A percentile compares a stretch with the other conserved stretches of the same genome.
Conservation (phyloP, 495 filamentous ascomycete genomes). For the Penicillium manginii region DNA sequence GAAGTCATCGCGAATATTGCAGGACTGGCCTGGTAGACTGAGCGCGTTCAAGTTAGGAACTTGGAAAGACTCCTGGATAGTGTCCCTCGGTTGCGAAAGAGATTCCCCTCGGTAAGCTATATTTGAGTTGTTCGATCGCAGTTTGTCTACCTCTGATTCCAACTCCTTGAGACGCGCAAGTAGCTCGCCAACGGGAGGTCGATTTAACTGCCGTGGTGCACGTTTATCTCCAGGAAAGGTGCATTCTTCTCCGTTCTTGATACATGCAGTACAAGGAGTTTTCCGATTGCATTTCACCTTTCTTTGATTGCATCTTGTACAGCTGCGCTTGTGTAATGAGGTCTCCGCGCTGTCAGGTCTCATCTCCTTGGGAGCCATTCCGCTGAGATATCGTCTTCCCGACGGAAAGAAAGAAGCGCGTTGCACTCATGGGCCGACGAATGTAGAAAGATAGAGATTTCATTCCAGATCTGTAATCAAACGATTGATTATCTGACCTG, state of each 20-base stretch:
- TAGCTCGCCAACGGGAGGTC: conserved; percentile 58
- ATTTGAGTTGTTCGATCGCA: conserved; percentile 33
- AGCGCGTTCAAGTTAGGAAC: background rate
- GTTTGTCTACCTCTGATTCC: conserved; percentile 67
- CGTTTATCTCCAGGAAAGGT: conserved; percentile 71
- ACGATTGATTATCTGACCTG: background rate
- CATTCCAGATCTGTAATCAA: background rate
- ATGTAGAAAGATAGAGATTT: background rate
- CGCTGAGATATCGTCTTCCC: background rate
- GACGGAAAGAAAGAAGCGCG: background rate
- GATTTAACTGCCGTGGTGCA: conserved; percentile 63
- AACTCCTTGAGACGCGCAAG: conserved; percentile 68
- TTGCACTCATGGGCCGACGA: too few relatives aligned
- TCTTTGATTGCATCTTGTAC: conserved; percentile 9
- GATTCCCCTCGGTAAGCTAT: background rate
- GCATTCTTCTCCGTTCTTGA: conserved; percentile 68
- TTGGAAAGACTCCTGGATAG: background rate
- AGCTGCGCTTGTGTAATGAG: conserved; percentile 6
- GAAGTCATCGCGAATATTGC: background rate
- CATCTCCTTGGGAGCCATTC: background rate
- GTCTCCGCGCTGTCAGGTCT: background rate
- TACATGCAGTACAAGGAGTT: conserved; percentile 72
- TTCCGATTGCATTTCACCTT: conserved; percentile 29
- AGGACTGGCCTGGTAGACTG: background rate
- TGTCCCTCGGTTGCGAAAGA: background rate